These are phyloP conservation scores for Tremellales sp. DNA, from an alignment of 1,284 basidiomycete species.

Conservation along the genomic window DNA sequence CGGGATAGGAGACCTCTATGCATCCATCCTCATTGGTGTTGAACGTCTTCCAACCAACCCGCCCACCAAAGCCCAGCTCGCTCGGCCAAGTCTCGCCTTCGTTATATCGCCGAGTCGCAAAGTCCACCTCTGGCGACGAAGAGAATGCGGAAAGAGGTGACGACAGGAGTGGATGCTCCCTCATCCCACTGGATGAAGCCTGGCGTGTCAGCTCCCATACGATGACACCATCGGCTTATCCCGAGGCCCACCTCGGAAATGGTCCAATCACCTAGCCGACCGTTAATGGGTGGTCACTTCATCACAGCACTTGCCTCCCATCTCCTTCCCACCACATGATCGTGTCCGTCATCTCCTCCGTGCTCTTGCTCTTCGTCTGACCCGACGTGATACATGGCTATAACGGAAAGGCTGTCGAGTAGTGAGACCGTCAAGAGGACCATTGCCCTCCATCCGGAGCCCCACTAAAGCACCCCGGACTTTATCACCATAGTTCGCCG, in stretches of 20 bases:
- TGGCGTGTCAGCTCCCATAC: not conserved
- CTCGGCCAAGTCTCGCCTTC: slow-evolving; percentile 31
- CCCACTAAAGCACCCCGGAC: too few species aligned
- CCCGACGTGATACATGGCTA: slow-evolving; percentile 9
- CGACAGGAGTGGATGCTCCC: slow-evolving; percentile 39
- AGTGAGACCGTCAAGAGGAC: too few species aligned
- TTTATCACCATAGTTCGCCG: too few species aligned
- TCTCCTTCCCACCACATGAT: not conserved
- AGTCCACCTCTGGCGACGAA: slow-evolving; percentile 27
- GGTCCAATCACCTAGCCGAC: slow-evolving; percentile 33
- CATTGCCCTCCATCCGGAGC: too few species aligned
- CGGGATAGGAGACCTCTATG: slow-evolving; percentile 29
- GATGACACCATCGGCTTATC: not conserved
- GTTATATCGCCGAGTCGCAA: slow-evolving; percentile 25
- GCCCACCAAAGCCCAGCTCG: slow-evolving; percentile 31
- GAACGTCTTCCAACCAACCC: slow-evolving; percentile 33
- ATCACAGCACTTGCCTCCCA: slow-evolving; percentile 6
- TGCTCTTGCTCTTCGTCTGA: slow-evolving; percentile 14
- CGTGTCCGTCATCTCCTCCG: not conserved
- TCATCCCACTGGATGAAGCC: slow-evolving; percentile 30
- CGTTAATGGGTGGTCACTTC: not conserved
- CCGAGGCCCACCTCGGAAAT: slow-evolving; percentile 28
- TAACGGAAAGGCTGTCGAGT: too few species aligned
- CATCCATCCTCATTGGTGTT: slow-evolving; percentile 25
- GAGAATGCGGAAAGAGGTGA: slow-evolving; percentile 35